Percentiles rank a stretch among this genome's conserved stretches.
Evolutionary conservation across 441 rosid genomes (phyloP).

Genomic region (Erodium chrysanthum): DNA sequence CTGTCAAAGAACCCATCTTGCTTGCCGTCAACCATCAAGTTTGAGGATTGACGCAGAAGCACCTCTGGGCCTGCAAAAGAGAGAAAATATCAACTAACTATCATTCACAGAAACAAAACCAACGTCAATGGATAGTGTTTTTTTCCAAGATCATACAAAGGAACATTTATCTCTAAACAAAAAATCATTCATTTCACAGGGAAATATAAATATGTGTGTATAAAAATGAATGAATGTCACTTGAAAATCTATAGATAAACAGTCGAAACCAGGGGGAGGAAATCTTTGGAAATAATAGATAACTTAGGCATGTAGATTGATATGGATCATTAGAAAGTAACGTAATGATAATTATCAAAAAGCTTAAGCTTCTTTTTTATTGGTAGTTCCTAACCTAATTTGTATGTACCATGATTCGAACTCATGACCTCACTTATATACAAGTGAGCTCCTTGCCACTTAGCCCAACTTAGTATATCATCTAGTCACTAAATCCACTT

Average conservation of each 20-base stretch:
- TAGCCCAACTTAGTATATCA: no score
- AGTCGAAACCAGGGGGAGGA: neutral
- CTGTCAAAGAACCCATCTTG: conserved; percentile 47
- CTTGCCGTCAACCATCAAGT: conserved; percentile 29
- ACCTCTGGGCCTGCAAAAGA: conserved; percentile 59
- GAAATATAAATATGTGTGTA: neutral
- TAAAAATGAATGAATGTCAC: neutral
- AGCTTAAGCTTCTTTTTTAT: neutral
- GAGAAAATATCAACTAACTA: no score
- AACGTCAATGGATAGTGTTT: no score
- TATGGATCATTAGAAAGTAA: neutral
- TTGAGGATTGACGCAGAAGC: conserved; percentile 70
- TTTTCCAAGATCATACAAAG: no score
- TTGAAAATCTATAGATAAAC: neutral
- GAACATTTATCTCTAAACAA: neutral
- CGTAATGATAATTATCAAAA: neutral
- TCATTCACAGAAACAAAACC: no score
- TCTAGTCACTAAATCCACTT: no score
- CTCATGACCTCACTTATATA: no score
- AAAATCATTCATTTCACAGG: neutral
- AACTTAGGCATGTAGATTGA: neutral
- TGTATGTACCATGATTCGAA: no score
- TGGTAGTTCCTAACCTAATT: no score
- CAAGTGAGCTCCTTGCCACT: no score
- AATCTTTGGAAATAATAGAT: neutral